Percentiles rank a stretch among this genome's conserved stretches.
Evolutionary conservation across 108 stramenopile genomes (phyloP).

Genomic region (Poteriospumella lacustris): DNA sequence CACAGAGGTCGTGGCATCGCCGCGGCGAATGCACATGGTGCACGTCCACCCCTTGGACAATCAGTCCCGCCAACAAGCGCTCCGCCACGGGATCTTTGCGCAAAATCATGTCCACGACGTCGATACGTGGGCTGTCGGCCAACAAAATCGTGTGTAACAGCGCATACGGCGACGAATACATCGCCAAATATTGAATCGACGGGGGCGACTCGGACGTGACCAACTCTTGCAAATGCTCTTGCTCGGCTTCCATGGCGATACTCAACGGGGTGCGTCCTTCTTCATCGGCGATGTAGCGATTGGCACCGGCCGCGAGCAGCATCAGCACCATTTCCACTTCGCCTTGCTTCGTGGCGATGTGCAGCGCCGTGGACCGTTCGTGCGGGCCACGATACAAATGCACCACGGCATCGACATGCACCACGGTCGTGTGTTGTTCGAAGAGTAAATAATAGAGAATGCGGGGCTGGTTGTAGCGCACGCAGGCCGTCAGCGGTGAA

Average conservation of each 20-base stretch:
- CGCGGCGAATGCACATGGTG: no score
- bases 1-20: no score
- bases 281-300: neutral
- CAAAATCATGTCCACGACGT: neutral
- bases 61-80: no score
- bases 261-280: neutral
- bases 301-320: neutral
- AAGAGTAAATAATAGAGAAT: slow-evolving; percentile 1
- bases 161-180: neutral
- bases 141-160: neutral
- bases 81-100: no score
- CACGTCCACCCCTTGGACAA: no score
- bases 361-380: neutral
- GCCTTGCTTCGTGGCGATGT: neutral
- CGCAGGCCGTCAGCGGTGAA: neutral
- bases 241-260: neutral
- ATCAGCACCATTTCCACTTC: slow-evolving; percentile 10
- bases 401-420: neutral
- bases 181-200: neutral
- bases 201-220: no score
- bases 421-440: neutral
- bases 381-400: neutral
- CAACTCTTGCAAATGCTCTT: no score
- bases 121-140: neutral
- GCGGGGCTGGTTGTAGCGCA: neutral